Conservation (phyloP, 1,284 basidiomycete genomes). For the Austropuccinia psidii region DNA sequence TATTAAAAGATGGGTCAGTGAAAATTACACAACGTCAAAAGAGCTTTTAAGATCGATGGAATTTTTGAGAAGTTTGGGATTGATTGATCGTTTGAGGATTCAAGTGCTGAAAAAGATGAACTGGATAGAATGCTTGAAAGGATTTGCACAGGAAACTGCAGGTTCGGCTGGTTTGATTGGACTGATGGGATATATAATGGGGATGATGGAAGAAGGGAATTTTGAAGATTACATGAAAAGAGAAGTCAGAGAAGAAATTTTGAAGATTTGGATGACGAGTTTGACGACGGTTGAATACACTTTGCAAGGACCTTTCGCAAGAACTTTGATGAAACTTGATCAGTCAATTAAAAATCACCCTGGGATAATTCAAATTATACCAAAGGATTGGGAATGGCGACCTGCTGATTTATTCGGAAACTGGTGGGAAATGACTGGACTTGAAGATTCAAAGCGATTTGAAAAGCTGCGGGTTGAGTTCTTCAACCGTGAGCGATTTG, state of each 20-base stretch:
- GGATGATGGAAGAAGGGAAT: background rate
- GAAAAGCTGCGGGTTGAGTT: background rate
- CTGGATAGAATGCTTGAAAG: background rate
- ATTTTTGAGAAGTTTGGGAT: background rate
- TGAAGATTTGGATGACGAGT: constrained; percentile 1
- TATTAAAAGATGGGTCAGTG: background rate
- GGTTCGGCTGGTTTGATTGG: background rate
- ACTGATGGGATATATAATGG: constrained; percentile 8
- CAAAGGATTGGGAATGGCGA: background rate
- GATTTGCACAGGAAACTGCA: background rate
- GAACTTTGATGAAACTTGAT: too few relatives aligned
- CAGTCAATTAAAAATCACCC: background rate
- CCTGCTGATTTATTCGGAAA: background rate
- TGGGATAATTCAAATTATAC: background rate
- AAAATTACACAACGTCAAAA: background rate
- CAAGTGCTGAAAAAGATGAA: background rate
- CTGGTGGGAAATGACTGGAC: background rate
- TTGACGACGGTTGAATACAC: constrained; percentile 1
- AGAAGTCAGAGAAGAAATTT: background rate
- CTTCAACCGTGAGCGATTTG: background rate
- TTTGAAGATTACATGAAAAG: too few relatives aligned
- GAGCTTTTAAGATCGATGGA: background rate
- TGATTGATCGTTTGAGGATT: background rate
- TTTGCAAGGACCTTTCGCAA: background rate
- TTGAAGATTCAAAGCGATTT: background rate